phyloP scores from a whole-genome alignment of 257 asterid genomes.

The Perilla frutescens region DNA sequence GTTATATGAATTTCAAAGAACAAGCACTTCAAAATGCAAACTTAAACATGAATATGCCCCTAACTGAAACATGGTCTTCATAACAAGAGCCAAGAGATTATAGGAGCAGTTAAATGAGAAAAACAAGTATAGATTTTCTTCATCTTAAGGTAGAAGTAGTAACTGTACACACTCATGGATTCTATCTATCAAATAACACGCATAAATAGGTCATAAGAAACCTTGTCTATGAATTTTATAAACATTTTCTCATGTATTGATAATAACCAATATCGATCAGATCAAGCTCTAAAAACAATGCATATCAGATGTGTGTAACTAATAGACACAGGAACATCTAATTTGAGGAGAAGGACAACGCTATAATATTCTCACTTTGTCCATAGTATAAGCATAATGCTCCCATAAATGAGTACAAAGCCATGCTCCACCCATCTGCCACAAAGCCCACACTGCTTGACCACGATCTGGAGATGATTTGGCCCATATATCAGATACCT shows the following conservation, averaged over 20 bases:
- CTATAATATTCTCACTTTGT: slow-evolving; percentile 53
- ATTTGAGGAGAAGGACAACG: neutral
- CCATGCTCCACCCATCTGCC: slow-evolving; percentile 97
- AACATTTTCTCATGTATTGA: neutral
- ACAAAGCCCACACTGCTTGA: slow-evolving; percentile 67
- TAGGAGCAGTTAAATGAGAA: neutral
- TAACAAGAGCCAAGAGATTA: neutral
- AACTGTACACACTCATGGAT: neutral
- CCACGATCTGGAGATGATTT: slow-evolving; percentile 75
- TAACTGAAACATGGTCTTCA: neutral
- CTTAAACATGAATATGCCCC: neutral
- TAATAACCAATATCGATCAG: neutral
- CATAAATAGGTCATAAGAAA: neutral
- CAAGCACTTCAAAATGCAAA: neutral
- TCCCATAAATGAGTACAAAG: slow-evolving; percentile 85
- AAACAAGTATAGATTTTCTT: neutral
- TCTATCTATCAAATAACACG: neutral
- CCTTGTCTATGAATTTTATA: neutral
- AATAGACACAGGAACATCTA: neutral
- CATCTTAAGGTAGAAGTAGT: neutral
- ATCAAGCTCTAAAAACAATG: slow-evolving; percentile 3
- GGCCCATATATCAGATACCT: slow-evolving; percentile 81
- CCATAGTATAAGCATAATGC: slow-evolving; percentile 74
- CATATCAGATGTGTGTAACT: neutral
- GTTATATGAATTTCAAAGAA: neutral